Conservation (phyloP, 75 land plant species). For the Picea sitchensis region DNA sequence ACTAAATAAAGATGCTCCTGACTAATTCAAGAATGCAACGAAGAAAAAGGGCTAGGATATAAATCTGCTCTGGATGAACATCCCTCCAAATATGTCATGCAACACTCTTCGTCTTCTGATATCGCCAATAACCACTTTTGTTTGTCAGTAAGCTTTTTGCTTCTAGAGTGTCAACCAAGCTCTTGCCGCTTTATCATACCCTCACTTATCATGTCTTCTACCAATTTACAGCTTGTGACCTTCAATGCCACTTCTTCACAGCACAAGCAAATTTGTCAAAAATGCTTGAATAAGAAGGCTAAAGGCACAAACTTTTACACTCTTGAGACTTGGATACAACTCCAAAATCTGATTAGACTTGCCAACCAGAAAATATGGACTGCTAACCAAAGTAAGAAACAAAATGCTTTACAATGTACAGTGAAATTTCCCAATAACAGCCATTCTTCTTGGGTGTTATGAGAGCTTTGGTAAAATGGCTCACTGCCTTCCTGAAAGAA, state of each 20-base stretch:
- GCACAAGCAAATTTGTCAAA: neutral
- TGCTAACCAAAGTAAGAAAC: neutral
- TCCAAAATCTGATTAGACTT: neutral
- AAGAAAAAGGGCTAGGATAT: constrained; percentile 1
- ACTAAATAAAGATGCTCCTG: constrained; percentile 2
- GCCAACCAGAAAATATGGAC: constrained; percentile 8
- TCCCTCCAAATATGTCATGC: neutral
- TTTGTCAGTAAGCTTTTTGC: neutral
- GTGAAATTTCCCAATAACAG: neutral
- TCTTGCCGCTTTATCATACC: constrained; percentile 6
- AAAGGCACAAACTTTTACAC: neutral
- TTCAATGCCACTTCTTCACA: neutral
- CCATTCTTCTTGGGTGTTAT: neutral
- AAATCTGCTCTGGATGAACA: neutral
- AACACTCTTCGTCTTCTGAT: neutral
- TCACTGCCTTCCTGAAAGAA: neutral
- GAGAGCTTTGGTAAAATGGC: constrained; percentile 3
- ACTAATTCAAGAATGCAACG: neutral
- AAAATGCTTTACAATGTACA: constrained; percentile 6
- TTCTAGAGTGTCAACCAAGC: constrained; percentile 7
- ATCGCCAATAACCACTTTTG: neutral
- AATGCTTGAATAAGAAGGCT: neutral
- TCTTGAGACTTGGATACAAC: neutral
- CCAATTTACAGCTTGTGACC: neutral
- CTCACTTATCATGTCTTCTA: neutral